Evolutionary conservation across 208 protist genomes (phyloP), one percentile per base, ranked within the genome.

Genomic region (Trypanosoma caninum): DNA sequence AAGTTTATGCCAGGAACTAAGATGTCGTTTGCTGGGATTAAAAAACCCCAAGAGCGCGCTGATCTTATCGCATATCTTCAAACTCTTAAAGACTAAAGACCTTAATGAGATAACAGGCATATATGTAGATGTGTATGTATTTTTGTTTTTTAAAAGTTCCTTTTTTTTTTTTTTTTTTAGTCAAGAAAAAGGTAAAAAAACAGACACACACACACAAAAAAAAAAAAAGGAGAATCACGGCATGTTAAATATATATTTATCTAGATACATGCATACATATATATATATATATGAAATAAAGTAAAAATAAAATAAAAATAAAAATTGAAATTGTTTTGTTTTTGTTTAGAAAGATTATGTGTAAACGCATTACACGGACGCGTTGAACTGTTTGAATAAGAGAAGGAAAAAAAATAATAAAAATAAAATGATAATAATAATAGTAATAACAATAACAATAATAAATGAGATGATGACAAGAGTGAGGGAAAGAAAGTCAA

Each of bases 1-100:
- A 98, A 98, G 89, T 98, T 97, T 72, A 97, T 98, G 79, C 96
- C 96, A 27, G 95, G 94, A 57, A 98, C 93, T 52, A 98, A 98
- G 82, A 98, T 98, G 97, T 96, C 94, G 35, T 98, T 98, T 60
- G 93, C 94, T 34, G 97, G 97, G 54, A 59, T 98, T 27, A 97
- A 98, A 70, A 97, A 95, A 67, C 80, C 74, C 28, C 80, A 93
- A 61, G 96, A 98, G 64, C 84, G 96, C 62, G 87, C 88, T 14
- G 95, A 98, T 73, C 80, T 98, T 58, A 97, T 98, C 62, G 85
- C 94, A 37, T 98, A 96, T 89, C 75, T 98, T 37, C 78, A 96
- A 60, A 82, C 79, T 22, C 72, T 94, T 18, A 72, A 79, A 46
- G 63, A 84, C 22, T 73, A 50, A 53, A 18, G 18, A 45, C 41